Base-by-base conservation (phyloP, 805 yeast species). In the Candida ovalis region DNA sequence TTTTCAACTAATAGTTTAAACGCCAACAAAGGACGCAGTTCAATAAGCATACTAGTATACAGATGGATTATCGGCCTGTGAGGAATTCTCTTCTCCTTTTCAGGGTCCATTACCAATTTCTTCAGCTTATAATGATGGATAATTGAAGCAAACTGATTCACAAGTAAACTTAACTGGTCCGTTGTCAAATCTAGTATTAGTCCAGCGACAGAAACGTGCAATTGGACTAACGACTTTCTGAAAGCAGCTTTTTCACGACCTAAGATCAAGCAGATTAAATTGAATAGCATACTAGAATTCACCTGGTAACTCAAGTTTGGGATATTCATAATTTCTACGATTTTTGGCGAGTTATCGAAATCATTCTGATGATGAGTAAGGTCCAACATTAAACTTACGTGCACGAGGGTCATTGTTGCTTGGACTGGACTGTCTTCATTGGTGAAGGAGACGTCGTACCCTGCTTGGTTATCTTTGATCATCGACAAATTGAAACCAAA, bases 101-200 rank as follows among this genome's bases (percentile, higher is more conserved):
- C 10, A 19, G 9, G 2, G 22, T 35, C 33, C 7, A 2, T 32
- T 9, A 13, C 44, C 40, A 15, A 25, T 32, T 36, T 48, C 32
- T 12, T 40, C 13, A 43, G 23, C 18, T 32, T 46, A 17, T 27
- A 32, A 8, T 42, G 38, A 4, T 49, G 39, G 3, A 36, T 19
- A 28, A 44, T 38, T 21, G 42, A 42, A 6, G 27, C 17, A 22
- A 46, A 44, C 25, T 33, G 38, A 3, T 46, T 27, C 1, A 69
- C 59, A 30, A 70, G 58, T 18, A 70, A 59, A 1, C 74, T 67
- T 2, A 73, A 53, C 42, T 74, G 71, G 12, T 63, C 64, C 4
- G 73, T 63, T 27, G 75, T 70, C 22, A 74, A 55, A 52, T 77
- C 81, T n/a, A 75, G 36, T 1, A 71, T 66, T 18, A 78, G 70